Evolutionary conservation across 352 stramenopile species (phyloP), one percentile per base, ranked within the genome.

Genomic region (Phytopythium chamaehyphon): DNA sequence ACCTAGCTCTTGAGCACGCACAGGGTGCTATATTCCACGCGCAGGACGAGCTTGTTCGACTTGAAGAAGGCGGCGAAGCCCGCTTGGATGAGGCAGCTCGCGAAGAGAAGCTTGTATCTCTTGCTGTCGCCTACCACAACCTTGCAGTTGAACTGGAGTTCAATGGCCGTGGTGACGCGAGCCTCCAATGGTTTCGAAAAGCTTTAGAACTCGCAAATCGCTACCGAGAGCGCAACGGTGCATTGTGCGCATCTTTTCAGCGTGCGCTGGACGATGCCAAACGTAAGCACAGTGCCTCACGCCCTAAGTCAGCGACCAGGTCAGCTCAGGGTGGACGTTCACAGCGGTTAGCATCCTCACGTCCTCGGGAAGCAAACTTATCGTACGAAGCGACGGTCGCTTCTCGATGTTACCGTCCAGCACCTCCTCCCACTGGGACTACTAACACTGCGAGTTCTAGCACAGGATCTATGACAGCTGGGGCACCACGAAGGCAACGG

Each of bases 121-220:
- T 92, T 3, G 82, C 82, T 0, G 79, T 92, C 16, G 82, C 82
- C 6, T 92, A 92, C 54, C 82, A 90, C 46, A 92, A 92, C 47
- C 59, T 92, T 22, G 78, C 74, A 1, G 82, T 90, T 14, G 82
- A 92, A 55, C 60, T 92, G 1, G 82, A 92, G 52, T 89, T 90
- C 51, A 92, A 88, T 40, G 62, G 61, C 3, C 67, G 76, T 5
- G 72, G 76, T 0, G 78, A 90, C 24, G 76, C 78, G 10, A 89
- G 82, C 51, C 62, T 92, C 11, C 82, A 92, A 52, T 92, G 82
- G 82, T 92, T 90, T 51, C 89, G 89, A 59, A 90, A 92, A 50
- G 77, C 82, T 1, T 56, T 90, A 10, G 76, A 92, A 43, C 62
- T 92, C 4, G 73, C 84, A 21, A 73, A 57, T 52, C 80, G 74